Evolutionary conservation across 1,139 yeast species (phyloP).

Genomic region (Fermentozyma sake): DNA sequence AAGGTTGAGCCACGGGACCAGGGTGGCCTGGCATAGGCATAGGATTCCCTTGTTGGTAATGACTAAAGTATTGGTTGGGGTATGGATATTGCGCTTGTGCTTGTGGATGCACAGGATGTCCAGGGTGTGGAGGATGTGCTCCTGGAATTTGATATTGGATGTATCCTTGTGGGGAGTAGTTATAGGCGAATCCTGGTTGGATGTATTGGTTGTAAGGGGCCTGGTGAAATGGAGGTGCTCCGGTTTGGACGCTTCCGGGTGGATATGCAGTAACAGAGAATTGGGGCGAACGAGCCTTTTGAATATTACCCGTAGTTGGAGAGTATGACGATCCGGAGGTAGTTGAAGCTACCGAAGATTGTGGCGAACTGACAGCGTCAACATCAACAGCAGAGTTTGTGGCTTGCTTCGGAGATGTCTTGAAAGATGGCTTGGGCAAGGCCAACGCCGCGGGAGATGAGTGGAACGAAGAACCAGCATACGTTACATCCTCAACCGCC

Average conservation of each 20-base stretch:
- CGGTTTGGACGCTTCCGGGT: conserved; percentile 12
- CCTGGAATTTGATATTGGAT: conserved; percentile 17
- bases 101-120: conserved; percentile 3
- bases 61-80: conserved; percentile 8
- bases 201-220: conserved; percentile 9
- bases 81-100: conserved; percentile 4
- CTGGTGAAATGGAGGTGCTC: conserved; percentile 1
- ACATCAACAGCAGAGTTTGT: conserved; percentile 2
- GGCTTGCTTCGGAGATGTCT: conserved; percentile 24
- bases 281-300: conserved; percentile 12
- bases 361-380: conserved; percentile 1
- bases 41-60: conserved; percentile 8
- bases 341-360: not conserved
- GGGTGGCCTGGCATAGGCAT: conserved; percentile 7
- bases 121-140: conserved; percentile 7
- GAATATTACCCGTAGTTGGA: conserved; percentile 4
- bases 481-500: conserved; percentile 41
- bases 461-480: conserved; percentile 58
- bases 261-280: conserved; percentile 30
- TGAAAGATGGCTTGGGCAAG: conserved; percentile 54
- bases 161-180: conserved; percentile 29
- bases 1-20: conserved; percentile 3
- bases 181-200: conserved; percentile 28
- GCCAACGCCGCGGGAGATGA: conserved; percentile 55
- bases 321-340: conserved; percentile 1